A percentile compares a stretch with the other conserved stretches of the same genome.
Evolutionary conservation across 345 rosid genomes (phyloP).

Genomic region (Angophora floribunda): DNA sequence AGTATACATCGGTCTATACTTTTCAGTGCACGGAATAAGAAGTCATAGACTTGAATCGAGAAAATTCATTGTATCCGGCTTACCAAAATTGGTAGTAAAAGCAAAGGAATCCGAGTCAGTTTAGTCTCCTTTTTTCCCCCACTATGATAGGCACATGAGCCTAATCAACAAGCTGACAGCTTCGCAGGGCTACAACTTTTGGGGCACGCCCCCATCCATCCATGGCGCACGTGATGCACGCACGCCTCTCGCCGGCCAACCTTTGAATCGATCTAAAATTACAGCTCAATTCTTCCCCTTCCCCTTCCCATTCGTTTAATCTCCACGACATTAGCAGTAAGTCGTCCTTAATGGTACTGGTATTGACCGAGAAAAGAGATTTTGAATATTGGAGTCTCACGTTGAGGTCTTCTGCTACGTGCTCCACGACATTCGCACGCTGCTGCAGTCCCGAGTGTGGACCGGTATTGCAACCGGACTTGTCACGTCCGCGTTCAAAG

Average conservation of each 20-base stretch:
- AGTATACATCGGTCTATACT: background rate
- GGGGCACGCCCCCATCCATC: background rate
- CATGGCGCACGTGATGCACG: background rate
- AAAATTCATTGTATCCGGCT: background rate
- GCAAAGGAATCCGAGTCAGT: background rate
- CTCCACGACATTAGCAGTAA: background rate
- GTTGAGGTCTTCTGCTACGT: background rate
- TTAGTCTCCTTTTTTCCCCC: background rate
- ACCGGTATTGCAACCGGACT: background rate
- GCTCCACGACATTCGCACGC: background rate
- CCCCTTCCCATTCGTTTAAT: background rate
- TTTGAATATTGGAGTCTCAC: background rate
- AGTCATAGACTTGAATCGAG: background rate
- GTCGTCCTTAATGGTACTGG: background rate
- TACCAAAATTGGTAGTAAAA: background rate
- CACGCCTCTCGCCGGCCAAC: background rate
- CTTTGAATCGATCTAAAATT: background rate
- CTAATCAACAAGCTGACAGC: background rate
- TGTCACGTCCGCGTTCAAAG: background rate
- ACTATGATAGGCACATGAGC: background rate
- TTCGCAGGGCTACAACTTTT: background rate
- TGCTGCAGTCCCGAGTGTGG: background rate
- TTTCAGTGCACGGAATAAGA: background rate
- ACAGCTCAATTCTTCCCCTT: background rate
- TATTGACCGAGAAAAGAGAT: background rate